Conservation (phyloP, 192 early-diverging fungal genomes). For the Rhizoclosmatium sp. region DNA sequence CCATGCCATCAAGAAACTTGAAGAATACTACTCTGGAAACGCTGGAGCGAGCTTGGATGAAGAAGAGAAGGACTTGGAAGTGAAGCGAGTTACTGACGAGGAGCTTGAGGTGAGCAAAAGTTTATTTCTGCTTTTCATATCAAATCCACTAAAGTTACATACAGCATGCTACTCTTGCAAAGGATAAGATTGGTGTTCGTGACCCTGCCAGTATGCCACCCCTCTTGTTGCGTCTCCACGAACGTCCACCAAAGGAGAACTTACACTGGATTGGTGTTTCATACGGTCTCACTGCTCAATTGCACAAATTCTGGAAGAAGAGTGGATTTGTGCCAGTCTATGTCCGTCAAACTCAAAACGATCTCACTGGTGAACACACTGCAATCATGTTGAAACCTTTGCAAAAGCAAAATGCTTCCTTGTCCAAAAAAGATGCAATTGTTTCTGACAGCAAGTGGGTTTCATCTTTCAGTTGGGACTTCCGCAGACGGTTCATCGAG, state of each 20-base stretch:
- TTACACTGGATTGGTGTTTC: conserved; percentile 97
- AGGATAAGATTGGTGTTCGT: conserved; percentile 82
- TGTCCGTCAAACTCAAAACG: conserved; percentile 95
- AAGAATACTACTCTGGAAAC: conserved; percentile 77
- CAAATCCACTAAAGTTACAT: background rate
- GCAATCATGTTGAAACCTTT: conserved; percentile 95
- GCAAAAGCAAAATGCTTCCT: conserved; percentile 44
- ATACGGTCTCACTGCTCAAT: conserved; percentile 84
- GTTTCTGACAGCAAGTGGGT: conserved; percentile 73
- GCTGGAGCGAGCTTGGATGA: conserved; percentile 73
- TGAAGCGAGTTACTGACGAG: conserved; percentile 63
- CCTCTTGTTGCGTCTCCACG: conserved; percentile 83
- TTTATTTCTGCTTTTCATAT: background rate
- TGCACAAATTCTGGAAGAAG: conserved; percentile 98
- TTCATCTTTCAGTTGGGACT: conserved; percentile 88
- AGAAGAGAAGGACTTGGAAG: conserved; percentile 47
- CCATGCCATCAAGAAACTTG: conserved; percentile 86
- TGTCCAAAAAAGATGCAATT: conserved; percentile 45
- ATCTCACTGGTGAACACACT: conserved; percentile 97
- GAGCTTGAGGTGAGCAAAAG: conserved; percentile 52
- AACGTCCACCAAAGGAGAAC: conserved; percentile 72
- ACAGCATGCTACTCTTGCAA: conserved; percentile 61
- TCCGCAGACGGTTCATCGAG: conserved; percentile 87
- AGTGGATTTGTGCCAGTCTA: conserved; percentile 92
- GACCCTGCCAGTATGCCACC: conserved; percentile 94